These are phyloP conservation scores for Diplodia seriata DNA, from an alignment of 2,329 filamentous ascomycete genomes.

Conservation along the genomic window DNA sequence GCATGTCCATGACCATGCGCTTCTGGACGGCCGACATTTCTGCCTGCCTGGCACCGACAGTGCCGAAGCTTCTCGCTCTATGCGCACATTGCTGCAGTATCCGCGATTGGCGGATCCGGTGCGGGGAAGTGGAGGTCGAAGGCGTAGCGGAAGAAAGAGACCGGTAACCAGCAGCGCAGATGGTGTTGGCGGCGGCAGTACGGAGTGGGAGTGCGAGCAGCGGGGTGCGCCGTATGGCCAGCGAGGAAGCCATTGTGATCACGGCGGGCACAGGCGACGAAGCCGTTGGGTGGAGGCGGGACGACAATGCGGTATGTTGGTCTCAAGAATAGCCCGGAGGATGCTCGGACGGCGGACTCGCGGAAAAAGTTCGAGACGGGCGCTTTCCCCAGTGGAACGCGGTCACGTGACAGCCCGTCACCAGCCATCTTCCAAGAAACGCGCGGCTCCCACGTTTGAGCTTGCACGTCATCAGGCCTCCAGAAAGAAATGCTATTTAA, in stretches of 20 bases:
- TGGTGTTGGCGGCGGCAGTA: too few relatives aligned
- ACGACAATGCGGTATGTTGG: background rate
- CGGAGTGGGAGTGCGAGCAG: background rate
- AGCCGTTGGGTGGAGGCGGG: background rate
- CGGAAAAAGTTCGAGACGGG: constrained; percentile 18
- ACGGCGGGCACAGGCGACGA: background rate
- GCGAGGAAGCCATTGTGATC: constrained; percentile 20
- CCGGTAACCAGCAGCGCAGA: constrained; percentile 2
- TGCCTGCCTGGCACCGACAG: background rate
- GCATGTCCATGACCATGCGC: constrained; percentile 25
- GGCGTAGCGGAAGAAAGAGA: constrained; percentile 3
- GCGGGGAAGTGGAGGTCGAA: background rate
- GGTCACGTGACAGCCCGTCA: background rate
- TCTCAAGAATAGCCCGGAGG: constrained; percentile 16
- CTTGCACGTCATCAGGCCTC: background rate
- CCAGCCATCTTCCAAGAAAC: background rate
- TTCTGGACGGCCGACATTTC: background rate
- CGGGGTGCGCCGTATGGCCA: constrained; percentile 12
- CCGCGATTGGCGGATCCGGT: background rate
- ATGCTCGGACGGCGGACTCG: background rate
- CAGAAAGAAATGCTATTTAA: too few relatives aligned
- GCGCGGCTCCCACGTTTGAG: background rate
- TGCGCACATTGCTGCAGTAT: background rate
- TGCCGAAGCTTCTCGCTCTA: background rate
- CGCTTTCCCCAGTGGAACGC: background rate